A percentile compares a stretch with the other conserved stretches of the same genome.
phyloP scores from a whole-genome alignment of 2,329 filamentous ascomycete genomes.

The Capronia americana region DNA sequence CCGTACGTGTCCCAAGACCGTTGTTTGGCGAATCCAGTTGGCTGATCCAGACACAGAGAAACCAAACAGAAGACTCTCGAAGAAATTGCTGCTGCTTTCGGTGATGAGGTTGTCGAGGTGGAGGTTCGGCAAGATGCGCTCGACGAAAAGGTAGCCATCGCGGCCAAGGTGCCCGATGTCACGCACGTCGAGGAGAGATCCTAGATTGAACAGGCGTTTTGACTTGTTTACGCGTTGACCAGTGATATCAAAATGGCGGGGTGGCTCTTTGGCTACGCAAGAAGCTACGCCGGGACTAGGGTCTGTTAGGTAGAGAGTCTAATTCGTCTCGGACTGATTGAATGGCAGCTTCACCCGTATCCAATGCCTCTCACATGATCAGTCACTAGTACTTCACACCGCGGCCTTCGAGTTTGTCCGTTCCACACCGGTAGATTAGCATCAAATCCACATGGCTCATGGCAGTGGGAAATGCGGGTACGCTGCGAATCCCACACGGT shows the following conservation, averaged over 20 bases:
- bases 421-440: conserved; percentile 3
- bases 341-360: background rate
- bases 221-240: background rate
- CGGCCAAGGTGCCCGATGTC: conserved; percentile 20
- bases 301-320: background rate
- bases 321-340: background rate
- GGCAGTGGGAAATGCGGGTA: background rate
- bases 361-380: background rate
- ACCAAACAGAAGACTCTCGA: conserved; percentile 57
- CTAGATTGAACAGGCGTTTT: conserved; percentile 4
- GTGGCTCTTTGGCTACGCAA: background rate
- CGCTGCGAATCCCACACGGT: background rate
- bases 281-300: background rate
- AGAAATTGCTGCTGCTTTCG: conserved; percentile 57
- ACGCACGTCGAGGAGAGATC: conserved; percentile 8
- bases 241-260: background rate
- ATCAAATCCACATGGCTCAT: background rate
- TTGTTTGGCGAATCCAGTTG: conserved; percentile 17
- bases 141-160: conserved; percentile 35
- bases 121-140: conserved; percentile 37
- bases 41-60: conserved; percentile 45
- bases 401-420: conserved; percentile 1
- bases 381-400: background rate
- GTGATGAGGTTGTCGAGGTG: conserved; percentile 51
- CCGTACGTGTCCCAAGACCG: conserved; percentile 47